phyloP scores from a whole-genome alignment of 2,329 filamentous ascomycete genomes.

The Aspergillus unguis region DNA sequence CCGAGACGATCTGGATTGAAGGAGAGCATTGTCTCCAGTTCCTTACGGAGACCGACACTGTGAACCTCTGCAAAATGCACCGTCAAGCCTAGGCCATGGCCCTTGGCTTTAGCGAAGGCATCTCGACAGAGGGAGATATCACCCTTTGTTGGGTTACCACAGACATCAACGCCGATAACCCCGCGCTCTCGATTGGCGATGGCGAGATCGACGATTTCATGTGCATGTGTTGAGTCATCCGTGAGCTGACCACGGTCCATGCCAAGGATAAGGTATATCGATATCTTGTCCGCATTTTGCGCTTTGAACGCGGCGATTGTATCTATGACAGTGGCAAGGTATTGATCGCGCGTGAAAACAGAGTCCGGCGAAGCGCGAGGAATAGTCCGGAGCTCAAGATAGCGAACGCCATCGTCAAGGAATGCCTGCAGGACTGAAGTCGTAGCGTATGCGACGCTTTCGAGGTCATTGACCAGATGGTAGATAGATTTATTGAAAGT shows the following conservation, averaged over 20 bases:
- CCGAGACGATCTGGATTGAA: slow-evolving; percentile 69
- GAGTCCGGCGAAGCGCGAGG: slow-evolving; percentile 60
- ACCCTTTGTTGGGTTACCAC: slow-evolving; percentile 67
- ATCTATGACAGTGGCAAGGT: slow-evolving; percentile 64
- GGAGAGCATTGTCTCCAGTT: slow-evolving; percentile 62
- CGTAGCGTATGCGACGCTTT: slow-evolving; percentile 61
- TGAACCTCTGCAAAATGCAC: slow-evolving; percentile 74
- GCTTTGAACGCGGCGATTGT: slow-evolving; percentile 56
- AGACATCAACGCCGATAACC: slow-evolving; percentile 74
- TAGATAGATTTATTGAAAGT: slow-evolving; percentile 80
- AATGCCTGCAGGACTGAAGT: slow-evolving; percentile 65
- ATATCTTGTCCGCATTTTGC: slow-evolving; percentile 44
- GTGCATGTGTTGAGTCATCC: slow-evolving; percentile 50
- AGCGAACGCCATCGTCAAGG: slow-evolving; percentile 66
- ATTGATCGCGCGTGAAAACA: slow-evolving; percentile 58
- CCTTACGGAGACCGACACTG: slow-evolving; percentile 54
- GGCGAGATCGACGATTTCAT: slow-evolving; percentile 63
- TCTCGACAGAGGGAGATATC: slow-evolving; percentile 58
- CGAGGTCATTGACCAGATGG: slow-evolving; percentile 62
- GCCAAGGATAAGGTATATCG: slow-evolving; percentile 67
- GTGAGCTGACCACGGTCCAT: slow-evolving; percentile 66
- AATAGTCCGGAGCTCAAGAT: slow-evolving; percentile 77
- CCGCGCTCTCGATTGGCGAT: slow-evolving; percentile 50
- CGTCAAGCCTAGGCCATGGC: slow-evolving; percentile 60
- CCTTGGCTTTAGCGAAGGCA: slow-evolving; percentile 58